phyloP scores from a whole-genome alignment of 164 flowering plant species.

The Vitis vinifera region ASM3070453v1 NC_081817.1:25776001-25776500 shows the following conservation, averaged over 20 bases:
- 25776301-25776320: conserved; percentile 57
- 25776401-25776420: conserved; percentile 88
- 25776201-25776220: conserved; percentile 72
- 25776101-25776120: conserved; percentile 65
- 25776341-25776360: conserved; percentile 85
- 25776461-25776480: conserved; percentile 74
- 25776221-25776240: conserved; percentile 77
- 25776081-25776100: conserved; percentile 58
- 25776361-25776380: conserved; percentile 69
- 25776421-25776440: conserved; percentile 83
- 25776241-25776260: conserved; percentile 90
- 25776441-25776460: conserved; percentile 59
- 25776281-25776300: conserved; percentile 63
- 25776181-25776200: conserved; percentile 52
- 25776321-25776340: conserved; percentile 78
- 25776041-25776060: conserved; percentile 70
- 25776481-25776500: conserved; percentile 49
- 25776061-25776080: conserved; percentile 59
- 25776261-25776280: conserved; percentile 75
- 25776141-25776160: conserved; percentile 64
- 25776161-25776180: conserved; percentile 52
- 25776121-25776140: conserved; percentile 88
- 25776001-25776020: conserved; percentile 36
- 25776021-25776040: conserved; percentile 37
- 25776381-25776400: conserved; percentile 81